phyloP scores from a whole-genome alignment of 305 asterid species.

The Nicotiana rustica region DNA sequence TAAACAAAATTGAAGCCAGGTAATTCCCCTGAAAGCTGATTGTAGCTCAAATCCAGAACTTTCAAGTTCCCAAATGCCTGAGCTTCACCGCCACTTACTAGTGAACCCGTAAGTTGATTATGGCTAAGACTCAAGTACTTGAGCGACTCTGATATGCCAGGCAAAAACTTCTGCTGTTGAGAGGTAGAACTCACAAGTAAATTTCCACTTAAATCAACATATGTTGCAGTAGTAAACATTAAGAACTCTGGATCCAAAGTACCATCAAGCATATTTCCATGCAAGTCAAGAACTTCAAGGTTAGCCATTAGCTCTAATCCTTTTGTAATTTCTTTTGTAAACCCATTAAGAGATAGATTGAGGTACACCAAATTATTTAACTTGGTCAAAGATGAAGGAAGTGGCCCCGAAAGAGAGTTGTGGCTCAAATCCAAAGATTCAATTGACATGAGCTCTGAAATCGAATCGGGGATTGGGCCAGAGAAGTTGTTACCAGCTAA shows the following conservation, averaged over 20 bases:
- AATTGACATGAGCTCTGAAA: constrained; percentile 69
- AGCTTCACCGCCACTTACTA: constrained; percentile 69
- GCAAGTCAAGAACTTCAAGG: constrained; percentile 85
- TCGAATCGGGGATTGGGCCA: constrained; percentile 77
- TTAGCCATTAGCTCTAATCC: constrained; percentile 80
- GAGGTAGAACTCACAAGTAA: constrained; percentile 58
- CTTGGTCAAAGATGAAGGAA: constrained; percentile 69
- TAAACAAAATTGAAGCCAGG: constrained; percentile 89
- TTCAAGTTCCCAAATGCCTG: constrained; percentile 75
- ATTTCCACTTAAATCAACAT: constrained; percentile 88
- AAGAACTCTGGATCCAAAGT: constrained; percentile 71
- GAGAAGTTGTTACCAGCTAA: constrained; percentile 90
- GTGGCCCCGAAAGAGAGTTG: constrained; percentile 75
- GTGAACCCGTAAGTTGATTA: constrained; percentile 75
- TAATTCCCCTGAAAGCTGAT: constrained; percentile 86
- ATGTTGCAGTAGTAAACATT: constrained; percentile 71
- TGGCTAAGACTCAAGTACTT: constrained; percentile 78
- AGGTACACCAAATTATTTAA: constrained; percentile 67
- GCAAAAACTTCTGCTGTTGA: constrained; percentile 54
- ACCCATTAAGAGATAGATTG: constrained; percentile 73
- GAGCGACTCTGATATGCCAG: constrained; percentile 65
- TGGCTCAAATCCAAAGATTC: constrained; percentile 80
- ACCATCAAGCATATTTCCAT: constrained; percentile 88
- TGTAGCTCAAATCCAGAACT: constrained; percentile 93
- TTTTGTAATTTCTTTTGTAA: constrained; percentile 74